Base-by-base conservation (phyloP, 257 asterid species). In the Solanum pimpinellifolium region DNA sequence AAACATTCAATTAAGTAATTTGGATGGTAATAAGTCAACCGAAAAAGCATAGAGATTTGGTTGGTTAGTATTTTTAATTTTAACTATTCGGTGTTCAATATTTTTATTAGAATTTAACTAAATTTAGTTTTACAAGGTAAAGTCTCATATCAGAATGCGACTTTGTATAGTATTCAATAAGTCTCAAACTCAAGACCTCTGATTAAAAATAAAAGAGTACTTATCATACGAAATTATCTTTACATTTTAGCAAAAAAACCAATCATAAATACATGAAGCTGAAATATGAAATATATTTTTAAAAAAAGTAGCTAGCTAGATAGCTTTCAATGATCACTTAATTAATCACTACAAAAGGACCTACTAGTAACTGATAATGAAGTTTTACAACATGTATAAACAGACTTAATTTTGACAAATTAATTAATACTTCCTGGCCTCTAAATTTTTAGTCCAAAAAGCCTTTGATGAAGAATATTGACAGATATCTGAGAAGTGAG, bases 401-500 rank as follows among this genome's bases (percentile, higher is more conserved):
- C 31, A 74, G 18, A 74, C 82, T 37, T 35, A 35, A 35, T 35
- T 20, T 9, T 4, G 80, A 35, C 7, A 33, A 49, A 49, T 49
- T 49, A 20, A 74, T 21, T 33, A 72, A 72, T 18, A 72, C 12
- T 33, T 35, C 78, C 78, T 52, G 62, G 62, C n/a, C 78, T 9
- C 77, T 14, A 69, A 8, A 15, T 9, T 33, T 72, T 33, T 72
- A 33, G 46, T 72, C 78, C 27, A 18, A 33, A 41, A 72, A 70
- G 78, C 56, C 86, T 35, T 35, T 21, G 33, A 59, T 56, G 72
- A 27, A 59, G 87, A 82, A 82, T 90, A 68, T 68, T 68, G 92
- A 90, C 92, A 90, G 92, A 90, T 52, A 80, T 84, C 87, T 85
- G 90, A 87, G 88, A 88, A 85, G 89, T 90, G 92, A 90, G 92